Conservation (phyloP, 192 early-diverging fungal species). For the Backusella liffmaniae region DNA sequence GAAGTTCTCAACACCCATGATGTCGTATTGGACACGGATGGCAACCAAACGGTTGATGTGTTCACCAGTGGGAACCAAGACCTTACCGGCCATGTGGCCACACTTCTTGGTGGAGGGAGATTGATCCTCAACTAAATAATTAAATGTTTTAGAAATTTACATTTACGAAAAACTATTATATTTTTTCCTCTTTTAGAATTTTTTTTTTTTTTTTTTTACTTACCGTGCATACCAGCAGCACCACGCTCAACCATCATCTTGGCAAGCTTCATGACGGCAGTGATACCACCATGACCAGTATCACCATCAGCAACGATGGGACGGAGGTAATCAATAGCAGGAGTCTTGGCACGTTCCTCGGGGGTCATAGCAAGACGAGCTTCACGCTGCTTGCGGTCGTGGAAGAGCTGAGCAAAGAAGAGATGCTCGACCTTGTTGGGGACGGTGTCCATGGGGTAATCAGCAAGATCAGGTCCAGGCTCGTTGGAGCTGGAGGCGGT, state of each 20-base stretch:
- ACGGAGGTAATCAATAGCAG: slow-evolving; percentile 85
- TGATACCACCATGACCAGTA: slow-evolving; percentile 98
- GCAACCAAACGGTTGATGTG: slow-evolving; percentile 98
- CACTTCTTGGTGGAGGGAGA: slow-evolving; percentile 98
- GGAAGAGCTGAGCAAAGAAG: slow-evolving; percentile 97
- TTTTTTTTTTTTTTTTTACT: neutral
- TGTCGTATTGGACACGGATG: slow-evolving; percentile 95
- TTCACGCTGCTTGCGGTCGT: slow-evolving; percentile 96
- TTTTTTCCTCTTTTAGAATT: neutral
- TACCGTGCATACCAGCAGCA: slow-evolving; percentile 89
- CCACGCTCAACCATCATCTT: slow-evolving; percentile 98
- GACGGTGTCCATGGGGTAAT: slow-evolving; percentile 98
- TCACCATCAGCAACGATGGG: slow-evolving; percentile 99
- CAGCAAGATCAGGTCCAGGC: slow-evolving; percentile 97
- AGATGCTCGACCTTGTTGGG: slow-evolving; percentile 99
- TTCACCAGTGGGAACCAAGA: slow-evolving; percentile 95
- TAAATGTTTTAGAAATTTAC: slow-evolving; percentile 6
- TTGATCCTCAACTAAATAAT: slow-evolving; percentile 78
- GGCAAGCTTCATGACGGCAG: slow-evolving; percentile 95
- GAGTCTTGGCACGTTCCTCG: slow-evolving; percentile 64
- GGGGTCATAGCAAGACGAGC: slow-evolving; percentile 74
- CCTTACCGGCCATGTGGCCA: slow-evolving; percentile 99
- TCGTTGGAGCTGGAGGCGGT: slow-evolving; percentile 94
- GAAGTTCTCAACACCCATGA: slow-evolving; percentile 96
- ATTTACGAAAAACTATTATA: neutral